phyloP scores from a whole-genome alignment of 2,329 filamentous ascomycete genomes.

The Cladosporium cucumerinum region DNA sequence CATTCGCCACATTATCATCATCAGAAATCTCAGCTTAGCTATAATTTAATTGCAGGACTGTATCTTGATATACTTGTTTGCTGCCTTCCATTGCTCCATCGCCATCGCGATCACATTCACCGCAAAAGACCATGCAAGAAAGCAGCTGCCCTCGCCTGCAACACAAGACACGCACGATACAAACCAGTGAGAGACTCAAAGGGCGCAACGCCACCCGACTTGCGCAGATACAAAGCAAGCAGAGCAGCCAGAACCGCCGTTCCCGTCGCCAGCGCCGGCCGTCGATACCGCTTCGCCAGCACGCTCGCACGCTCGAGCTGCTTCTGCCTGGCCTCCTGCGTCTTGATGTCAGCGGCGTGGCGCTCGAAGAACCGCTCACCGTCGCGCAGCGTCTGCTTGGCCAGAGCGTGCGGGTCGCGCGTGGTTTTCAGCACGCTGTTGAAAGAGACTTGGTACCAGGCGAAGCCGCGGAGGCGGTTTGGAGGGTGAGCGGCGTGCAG shows the following conservation, averaged over 20 bases:
- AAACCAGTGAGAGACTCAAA: background rate
- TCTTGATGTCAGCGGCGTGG: slow-evolving; percentile 69
- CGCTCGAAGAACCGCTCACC: slow-evolving; percentile 65
- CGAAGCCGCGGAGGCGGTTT: slow-evolving; percentile 58
- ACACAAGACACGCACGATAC: background rate
- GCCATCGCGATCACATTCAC: background rate
- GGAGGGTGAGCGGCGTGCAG: slow-evolving; percentile 70
- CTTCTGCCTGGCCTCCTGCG: slow-evolving; percentile 58
- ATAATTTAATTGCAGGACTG: background rate
- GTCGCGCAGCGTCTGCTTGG: slow-evolving; percentile 59
- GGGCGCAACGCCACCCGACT: background rate
- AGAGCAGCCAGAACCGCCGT: slow-evolving; percentile 63
- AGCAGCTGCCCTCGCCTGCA: background rate
- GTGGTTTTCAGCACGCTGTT: slow-evolving; percentile 86
- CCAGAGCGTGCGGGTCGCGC: slow-evolving; percentile 49
- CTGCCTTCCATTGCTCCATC: background rate
- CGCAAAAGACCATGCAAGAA: background rate
- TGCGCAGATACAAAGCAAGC: slow-evolving; percentile 57
- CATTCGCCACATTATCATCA: background rate
- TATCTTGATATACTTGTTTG: background rate
- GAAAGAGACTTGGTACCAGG: slow-evolving; percentile 69
- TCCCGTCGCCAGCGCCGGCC: slow-evolving; percentile 54
- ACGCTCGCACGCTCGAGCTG: slow-evolving; percentile 38
- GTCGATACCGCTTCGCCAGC: slow-evolving; percentile 62
- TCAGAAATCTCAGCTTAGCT: background rate